A percentile compares a stretch with the other conserved stretches of the same genome.
These are phyloP conservation scores for Vanrija pseudolonga DNA, from an alignment of 1,284 basidiomycete genomes.

Conservation along the genomic window DNA sequence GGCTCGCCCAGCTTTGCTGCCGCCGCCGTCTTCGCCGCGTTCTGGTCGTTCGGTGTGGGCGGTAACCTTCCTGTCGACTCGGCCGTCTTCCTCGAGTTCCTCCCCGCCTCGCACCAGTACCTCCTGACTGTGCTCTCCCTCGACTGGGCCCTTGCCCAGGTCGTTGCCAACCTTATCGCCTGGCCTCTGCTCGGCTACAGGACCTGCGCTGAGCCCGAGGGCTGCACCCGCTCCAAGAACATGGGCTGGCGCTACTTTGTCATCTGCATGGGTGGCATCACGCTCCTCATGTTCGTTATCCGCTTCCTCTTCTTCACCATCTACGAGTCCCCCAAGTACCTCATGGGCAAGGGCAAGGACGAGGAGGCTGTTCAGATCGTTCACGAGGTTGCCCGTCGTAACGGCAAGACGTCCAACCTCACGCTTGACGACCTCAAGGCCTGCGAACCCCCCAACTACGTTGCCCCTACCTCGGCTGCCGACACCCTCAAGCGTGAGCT, in stretches of 20 bases:
- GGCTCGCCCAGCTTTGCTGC: slow-evolving; percentile 55
- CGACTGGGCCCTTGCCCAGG: slow-evolving; percentile 61
- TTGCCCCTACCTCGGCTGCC: slow-evolving; percentile 12
- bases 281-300: slow-evolving; percentile 49
- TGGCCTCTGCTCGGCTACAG: slow-evolving; percentile 31
- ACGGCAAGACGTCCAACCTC: slow-evolving; percentile 54
- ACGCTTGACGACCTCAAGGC: slow-evolving; percentile 53
- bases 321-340: slow-evolving; percentile 56
- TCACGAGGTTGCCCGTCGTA: slow-evolving; percentile 54
- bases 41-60: slow-evolving; percentile 60
- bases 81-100: slow-evolving; percentile 59
- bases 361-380: slow-evolving; percentile 57
- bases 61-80: slow-evolving; percentile 61
- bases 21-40: slow-evolving; percentile 58
- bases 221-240: slow-evolving; percentile 26
- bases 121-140: slow-evolving; percentile 61
- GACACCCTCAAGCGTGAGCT: slow-evolving; percentile 38
- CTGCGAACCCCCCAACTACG: slow-evolving; percentile 26
- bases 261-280: slow-evolving; percentile 54
- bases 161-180: slow-evolving; percentile 29
- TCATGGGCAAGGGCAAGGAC: slow-evolving; percentile 58
- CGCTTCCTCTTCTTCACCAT: slow-evolving; percentile 49
- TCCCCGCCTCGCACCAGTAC: slow-evolving; percentile 56
- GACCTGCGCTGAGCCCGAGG: slow-evolving; percentile 20
- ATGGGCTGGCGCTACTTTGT: slow-evolving; percentile 54